phyloP scores from a whole-genome alignment of 176 grass and related monocot genomes.

The Paspalum notatum region DNA sequence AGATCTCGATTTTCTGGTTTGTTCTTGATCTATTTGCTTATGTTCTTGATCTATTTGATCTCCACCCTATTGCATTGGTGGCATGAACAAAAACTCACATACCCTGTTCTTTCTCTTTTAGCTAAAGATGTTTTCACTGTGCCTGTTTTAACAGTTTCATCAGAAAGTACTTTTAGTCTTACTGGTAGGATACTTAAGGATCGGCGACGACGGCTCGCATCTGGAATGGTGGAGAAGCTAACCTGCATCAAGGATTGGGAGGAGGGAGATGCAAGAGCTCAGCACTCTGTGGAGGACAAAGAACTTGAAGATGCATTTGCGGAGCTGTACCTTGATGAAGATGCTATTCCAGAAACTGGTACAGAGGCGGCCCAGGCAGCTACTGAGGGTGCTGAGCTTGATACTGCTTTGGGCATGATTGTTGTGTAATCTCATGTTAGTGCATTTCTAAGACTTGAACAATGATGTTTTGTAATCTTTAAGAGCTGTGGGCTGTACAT shows the following conservation, averaged over 20 bases:
- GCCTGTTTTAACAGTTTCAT: background rate
- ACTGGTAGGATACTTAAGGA: background rate
- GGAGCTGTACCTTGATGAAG: background rate
- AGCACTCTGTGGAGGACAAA: background rate
- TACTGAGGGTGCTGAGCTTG: no score
- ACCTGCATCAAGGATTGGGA: background rate
- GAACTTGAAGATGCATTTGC: background rate
- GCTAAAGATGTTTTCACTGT: background rate
- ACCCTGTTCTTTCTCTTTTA: background rate
- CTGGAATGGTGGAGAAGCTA: background rate
- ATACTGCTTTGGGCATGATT: no score
- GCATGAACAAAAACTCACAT: background rate
- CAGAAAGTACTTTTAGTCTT: background rate
- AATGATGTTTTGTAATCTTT: background rate
- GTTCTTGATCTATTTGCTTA: no score
- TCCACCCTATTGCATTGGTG: background rate
- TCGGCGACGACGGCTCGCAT: background rate
- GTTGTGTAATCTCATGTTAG: no score
- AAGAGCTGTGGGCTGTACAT: background rate
- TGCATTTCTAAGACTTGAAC: background rate
- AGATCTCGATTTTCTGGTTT: no score
- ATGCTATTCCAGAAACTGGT: no score
- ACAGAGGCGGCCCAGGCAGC: no score
- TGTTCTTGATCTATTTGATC: no score
- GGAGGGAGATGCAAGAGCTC: background rate